Conservation (phyloP, 2,329 filamentous ascomycete species). For the Epichloe sp. region DNA sequence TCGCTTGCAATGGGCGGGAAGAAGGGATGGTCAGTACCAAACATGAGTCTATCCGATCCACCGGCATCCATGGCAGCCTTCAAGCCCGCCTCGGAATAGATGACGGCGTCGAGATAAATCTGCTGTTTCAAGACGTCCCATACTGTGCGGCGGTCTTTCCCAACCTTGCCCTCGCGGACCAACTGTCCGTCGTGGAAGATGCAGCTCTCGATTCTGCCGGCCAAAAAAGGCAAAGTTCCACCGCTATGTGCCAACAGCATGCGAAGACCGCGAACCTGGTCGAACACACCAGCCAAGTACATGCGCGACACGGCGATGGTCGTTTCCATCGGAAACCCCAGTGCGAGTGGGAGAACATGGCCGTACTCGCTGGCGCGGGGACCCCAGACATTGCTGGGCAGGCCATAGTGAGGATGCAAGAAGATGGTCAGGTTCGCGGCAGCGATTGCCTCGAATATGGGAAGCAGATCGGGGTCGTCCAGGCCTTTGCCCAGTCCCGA, state of each 20-base stretch:
- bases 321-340: constrained; percentile 86
- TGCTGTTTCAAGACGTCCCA: constrained; percentile 54
- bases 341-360: constrained; percentile 71
- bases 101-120: constrained; percentile 77
- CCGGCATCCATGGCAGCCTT: constrained; percentile 56
- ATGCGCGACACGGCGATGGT: constrained; percentile 82
- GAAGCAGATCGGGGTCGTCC: constrained; percentile 61
- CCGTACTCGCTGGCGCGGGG: constrained; percentile 61
- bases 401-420: constrained; percentile 83
- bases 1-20: constrained; percentile 60
- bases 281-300: constrained; percentile 77
- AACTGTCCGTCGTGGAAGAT: constrained; percentile 71
- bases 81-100: constrained; percentile 64
- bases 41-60: constrained; percentile 59
- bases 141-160: constrained; percentile 32
- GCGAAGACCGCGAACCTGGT: constrained; percentile 53
- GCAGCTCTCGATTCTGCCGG: constrained; percentile 78
- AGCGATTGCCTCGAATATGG: constrained; percentile 58
- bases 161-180: constrained; percentile 45
- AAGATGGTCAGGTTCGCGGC: constrained; percentile 57
- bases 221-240: constrained; percentile 77
- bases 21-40: constrained; percentile 75
- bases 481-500: constrained; percentile 67
- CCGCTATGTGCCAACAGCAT: constrained; percentile 81
- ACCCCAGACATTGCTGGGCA: constrained; percentile 70